phyloP scores from a whole-genome alignment of 2,329 filamentous ascomycete genomes.

The Sclerotinia sclerotiorum region DNA sequence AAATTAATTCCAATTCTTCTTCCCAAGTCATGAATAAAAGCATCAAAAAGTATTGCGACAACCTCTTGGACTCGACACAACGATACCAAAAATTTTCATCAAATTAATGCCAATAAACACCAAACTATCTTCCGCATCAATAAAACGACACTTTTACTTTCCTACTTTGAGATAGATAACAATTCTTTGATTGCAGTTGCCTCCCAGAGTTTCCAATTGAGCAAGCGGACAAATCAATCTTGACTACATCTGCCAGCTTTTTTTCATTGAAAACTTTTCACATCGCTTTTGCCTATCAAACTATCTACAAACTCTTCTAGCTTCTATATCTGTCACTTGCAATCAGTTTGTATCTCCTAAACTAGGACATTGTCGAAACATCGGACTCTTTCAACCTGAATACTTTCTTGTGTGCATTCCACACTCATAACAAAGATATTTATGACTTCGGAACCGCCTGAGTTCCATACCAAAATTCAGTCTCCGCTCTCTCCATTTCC shows the following conservation, averaged over 20 bases:
- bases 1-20: conserved; percentile 17
- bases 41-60: conserved; percentile 16
- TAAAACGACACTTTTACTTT: background rate
- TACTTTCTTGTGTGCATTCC: conserved; percentile 19
- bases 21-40: background rate
- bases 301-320: background rate
- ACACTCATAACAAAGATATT: conserved; percentile 21
- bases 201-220: conserved; percentile 1
- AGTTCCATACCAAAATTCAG: conserved; percentile 63
- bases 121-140: background rate
- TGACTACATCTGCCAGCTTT: background rate
- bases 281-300: conserved; percentile 8
- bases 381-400: conserved; percentile 1
- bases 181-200: conserved; percentile 3
- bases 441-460: conserved; percentile 46
- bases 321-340: background rate
- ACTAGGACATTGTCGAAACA: background rate
- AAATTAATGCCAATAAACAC: background rate
- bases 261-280: background rate
- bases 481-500: conserved; percentile 72
- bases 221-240: background rate
- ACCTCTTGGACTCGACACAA: background rate
- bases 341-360: conserved; percentile 16
- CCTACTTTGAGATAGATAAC: conserved; percentile 7
- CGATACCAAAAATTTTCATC: background rate